A percentile compares a stretch with the other conserved stretches of the same genome.
Evolutionary conservation across 768 basidiomycete genomes (phyloP).

Genomic region (Hypholoma sublateritium): DNA sequence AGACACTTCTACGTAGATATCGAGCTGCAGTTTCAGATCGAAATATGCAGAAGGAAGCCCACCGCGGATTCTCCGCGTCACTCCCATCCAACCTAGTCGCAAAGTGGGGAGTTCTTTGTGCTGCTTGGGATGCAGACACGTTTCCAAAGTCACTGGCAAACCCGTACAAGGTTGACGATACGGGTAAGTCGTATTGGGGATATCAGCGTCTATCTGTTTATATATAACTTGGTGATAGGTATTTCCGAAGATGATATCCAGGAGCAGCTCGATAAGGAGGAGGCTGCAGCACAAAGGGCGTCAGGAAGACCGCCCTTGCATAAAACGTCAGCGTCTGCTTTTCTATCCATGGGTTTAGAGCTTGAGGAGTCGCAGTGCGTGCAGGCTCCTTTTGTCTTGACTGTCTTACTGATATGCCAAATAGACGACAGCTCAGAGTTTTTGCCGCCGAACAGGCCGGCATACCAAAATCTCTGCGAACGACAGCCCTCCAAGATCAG

Average conservation of each 20-base stretch:
- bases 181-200: too few species aligned
- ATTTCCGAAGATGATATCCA: neutral
- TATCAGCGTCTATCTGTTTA: too few species aligned
- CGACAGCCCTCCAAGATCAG: neutral
- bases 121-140: slow-evolving; percentile 1
- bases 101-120: neutral
- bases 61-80: slow-evolving; percentile 4
- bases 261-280: neutral
- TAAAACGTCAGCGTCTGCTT: neutral
- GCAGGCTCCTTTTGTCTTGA: too few species aligned
- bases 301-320: neutral
- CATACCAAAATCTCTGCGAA: neutral
- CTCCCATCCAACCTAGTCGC: neutral
- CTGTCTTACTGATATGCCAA: too few species aligned
- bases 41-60: slow-evolving; percentile 12
- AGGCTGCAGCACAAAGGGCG: neutral
- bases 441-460: neutral
- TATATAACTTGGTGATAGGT: too few species aligned
- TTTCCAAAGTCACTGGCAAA: slow-evolving; percentile 1
- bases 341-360: neutral
- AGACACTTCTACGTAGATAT: neutral
- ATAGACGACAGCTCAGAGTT: too few species aligned
- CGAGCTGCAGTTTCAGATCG: neutral
- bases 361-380: slow-evolving; percentile 7
- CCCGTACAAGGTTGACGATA: too few species aligned